Evolutionary conservation across 192 early-diverging fungal genomes (phyloP), one percentile per base, ranked within the genome.

Genomic region (Gryganskiella cystojenkinii): DNA sequence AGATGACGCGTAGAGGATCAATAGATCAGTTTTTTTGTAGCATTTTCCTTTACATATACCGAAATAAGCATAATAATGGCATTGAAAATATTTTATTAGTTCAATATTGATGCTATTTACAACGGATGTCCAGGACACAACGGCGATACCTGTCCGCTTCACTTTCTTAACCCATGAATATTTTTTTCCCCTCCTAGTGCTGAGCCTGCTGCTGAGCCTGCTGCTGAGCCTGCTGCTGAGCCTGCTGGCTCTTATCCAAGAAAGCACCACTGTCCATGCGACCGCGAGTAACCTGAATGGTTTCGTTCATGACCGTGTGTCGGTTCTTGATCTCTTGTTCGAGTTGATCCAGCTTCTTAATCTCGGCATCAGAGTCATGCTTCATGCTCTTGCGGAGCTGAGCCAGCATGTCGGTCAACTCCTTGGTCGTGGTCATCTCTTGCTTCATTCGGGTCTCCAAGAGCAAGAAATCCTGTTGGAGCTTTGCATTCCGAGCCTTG

Each of bases 191-290:
- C 7, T 13, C 13, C 13, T 40, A 40, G 13, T 40, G 37, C 13
- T 40, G 37, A 40, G 37, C 37, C 37, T 40, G 37, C 37, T 40
- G 37, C 5, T n/a, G n/a, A n/a, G n/a, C n/a, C n/a, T 13, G 37
- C 37, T 40, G 37, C 37, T 40, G 37, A n/a, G n/a, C n/a, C 37
- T 40, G 37, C 37, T 40, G 37, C 37, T 40, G 37, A 5, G 5
- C 7, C 37, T 40, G 37, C 37, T 40, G 37, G 37, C 37, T 9
- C 1, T 31, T 30, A 11, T 66, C 64, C 64, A 66, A 56, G 20
- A 56, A 66, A 0, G 64, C 64, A 8, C 64, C 64, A 47, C 64
- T 66, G 8, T 66, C 64, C 64, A 66, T 25, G 14, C 64, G 40
- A 19, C 11, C 20, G 17, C 64, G 52, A 1, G 28, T 24, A 0